phyloP scores from a whole-genome alignment of 2,329 filamentous ascomycete species.

The Sclerotiophoma versabilis region DNA sequence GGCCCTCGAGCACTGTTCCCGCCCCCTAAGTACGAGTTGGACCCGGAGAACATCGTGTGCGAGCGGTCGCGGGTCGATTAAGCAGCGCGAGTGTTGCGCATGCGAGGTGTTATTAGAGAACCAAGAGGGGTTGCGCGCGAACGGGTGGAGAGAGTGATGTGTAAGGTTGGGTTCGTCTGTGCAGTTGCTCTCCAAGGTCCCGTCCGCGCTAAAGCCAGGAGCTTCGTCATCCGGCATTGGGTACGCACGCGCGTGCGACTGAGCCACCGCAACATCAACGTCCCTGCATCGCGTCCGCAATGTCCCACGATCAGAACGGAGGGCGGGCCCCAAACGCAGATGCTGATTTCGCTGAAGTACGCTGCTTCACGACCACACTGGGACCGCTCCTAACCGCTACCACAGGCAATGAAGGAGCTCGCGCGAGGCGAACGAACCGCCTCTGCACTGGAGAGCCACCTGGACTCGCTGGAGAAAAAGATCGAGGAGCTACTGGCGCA shows the following conservation, averaged over 20 bases:
- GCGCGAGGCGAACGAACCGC: constrained; percentile 64
- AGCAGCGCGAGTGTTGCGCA: constrained; percentile 27
- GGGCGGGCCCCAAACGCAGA: constrained; percentile 32
- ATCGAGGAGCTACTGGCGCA: constrained; percentile 61
- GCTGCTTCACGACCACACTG: background rate
- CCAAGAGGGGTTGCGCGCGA: constrained; percentile 22
- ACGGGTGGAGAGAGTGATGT: constrained; percentile 29
- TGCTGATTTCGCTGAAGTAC: constrained; percentile 47
- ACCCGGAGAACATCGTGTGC: constrained; percentile 82
- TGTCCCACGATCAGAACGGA: constrained; percentile 44
- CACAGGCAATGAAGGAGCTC: constrained; percentile 60
- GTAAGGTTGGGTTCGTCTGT: constrained; percentile 34
- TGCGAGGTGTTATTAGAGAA: constrained; percentile 23
- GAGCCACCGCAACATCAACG: constrained; percentile 23
- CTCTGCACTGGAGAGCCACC: constrained; percentile 61
- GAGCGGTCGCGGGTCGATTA: constrained; percentile 30
- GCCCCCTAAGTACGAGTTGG: constrained; percentile 84
- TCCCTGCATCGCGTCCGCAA: constrained; percentile 25
- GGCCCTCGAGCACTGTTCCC: constrained; percentile 74
- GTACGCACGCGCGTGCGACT: constrained; percentile 18
- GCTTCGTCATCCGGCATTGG: constrained; percentile 39
- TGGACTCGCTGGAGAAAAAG: constrained; percentile 62
- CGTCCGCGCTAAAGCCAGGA: constrained; percentile 35
- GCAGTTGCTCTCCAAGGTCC: constrained; percentile 28
- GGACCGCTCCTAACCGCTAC: constrained; percentile 19